These are phyloP conservation scores for Cystobasidiaceae sp. DNA, from an alignment of 1,284 basidiomycete genomes.

Conservation along the genomic window DNA sequence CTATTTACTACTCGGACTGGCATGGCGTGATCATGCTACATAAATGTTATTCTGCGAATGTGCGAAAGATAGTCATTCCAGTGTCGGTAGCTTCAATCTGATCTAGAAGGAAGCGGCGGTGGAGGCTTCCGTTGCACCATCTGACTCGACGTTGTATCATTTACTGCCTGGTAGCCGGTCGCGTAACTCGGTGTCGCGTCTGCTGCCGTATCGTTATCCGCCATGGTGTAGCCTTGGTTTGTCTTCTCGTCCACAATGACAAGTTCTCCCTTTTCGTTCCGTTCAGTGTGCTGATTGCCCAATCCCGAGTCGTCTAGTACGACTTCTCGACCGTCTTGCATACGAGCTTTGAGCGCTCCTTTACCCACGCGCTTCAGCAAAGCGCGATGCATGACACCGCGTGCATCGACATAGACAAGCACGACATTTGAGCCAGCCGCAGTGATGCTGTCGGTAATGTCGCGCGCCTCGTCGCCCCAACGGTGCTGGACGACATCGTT, in stretches of 20 bases:
- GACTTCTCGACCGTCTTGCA: constrained; percentile 36
- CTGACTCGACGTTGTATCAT: not conserved
- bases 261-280: constrained; percentile 24
- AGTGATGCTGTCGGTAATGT: constrained; percentile 41
- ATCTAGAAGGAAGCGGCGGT: too few relatives aligned
- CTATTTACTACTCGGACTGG: too few relatives aligned
- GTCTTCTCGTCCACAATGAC: constrained; percentile 19
- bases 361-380: constrained; percentile 45
- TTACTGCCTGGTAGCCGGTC: not conserved
- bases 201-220: not conserved
- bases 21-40: not conserved
- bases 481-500: constrained; percentile 45
- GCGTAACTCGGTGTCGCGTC: not conserved
- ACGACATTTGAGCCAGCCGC: constrained; percentile 42
- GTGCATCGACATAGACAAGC: constrained; percentile 44
- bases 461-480: constrained; percentile 45
- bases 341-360: constrained; percentile 38
- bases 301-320: constrained; percentile 25
- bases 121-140: not conserved
- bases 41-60: not conserved
- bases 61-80: too few relatives aligned
- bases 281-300: constrained; percentile 23
- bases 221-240: not conserved
- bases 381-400: constrained; percentile 43
- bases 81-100: too few relatives aligned